A percentile compares a stretch with the other conserved stretches of the same genome.
Evolutionary conservation across 2,329 filamentous ascomycete genomes (phyloP).

Genomic region (Fusarium torulosum): DNA sequence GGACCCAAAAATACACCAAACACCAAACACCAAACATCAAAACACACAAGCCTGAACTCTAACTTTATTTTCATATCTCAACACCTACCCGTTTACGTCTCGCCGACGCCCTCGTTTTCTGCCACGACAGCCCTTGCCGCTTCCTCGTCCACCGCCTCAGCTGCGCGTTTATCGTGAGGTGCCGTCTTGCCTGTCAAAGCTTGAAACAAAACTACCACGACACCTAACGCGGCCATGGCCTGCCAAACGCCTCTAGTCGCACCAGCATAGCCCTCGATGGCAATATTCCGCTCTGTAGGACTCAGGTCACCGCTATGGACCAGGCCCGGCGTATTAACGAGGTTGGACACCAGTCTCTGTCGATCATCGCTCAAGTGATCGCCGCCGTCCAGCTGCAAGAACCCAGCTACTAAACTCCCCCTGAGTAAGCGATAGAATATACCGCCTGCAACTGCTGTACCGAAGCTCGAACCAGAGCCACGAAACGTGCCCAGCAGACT

Average conservation of each 20-base stretch:
- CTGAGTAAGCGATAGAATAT: constrained; percentile 75
- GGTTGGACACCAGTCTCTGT: constrained; percentile 57
- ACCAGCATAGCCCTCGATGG: constrained; percentile 61
- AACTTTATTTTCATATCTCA: constrained; percentile 8
- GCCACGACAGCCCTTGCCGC: constrained; percentile 43
- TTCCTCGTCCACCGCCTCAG: constrained; percentile 52
- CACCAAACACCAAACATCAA: constrained; percentile 2
- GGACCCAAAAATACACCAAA: constrained; percentile 9
- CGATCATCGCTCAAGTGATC: constrained; percentile 51
- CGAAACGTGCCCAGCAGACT: constrained; percentile 83
- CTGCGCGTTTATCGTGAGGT: constrained; percentile 63
- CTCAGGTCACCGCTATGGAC: constrained; percentile 60
- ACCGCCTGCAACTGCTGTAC: constrained; percentile 82
- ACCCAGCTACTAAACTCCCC: constrained; percentile 67
- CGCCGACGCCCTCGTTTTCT: constrained; percentile 52
- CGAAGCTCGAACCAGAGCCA: constrained; percentile 84
- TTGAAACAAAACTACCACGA: constrained; percentile 62
- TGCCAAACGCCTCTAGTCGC: constrained; percentile 62
- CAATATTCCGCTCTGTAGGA: constrained; percentile 58
- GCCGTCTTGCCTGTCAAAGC: constrained; percentile 65
- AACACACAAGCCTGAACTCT: neutral
- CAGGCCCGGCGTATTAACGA: constrained; percentile 65
- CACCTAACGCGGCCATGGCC: constrained; percentile 59
- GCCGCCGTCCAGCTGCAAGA: constrained; percentile 61
- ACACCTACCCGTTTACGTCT: constrained; percentile 38